These are phyloP conservation scores for Scorias spongiosa DNA, from an alignment of 2,329 filamentous ascomycete species.

Conservation along the genomic window DNA sequence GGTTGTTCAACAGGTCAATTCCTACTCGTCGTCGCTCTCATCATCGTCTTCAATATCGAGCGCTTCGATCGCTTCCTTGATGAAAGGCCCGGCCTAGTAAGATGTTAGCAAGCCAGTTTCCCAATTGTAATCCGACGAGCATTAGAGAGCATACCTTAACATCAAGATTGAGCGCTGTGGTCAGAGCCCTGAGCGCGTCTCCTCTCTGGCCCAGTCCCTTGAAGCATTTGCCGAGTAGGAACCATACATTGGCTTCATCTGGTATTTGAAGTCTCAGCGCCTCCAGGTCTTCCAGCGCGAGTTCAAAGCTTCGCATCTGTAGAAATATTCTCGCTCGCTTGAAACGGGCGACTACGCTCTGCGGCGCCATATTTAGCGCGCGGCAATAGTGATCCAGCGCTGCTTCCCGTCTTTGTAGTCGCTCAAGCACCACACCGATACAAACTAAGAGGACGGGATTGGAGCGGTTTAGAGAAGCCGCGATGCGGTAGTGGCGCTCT, in stretches of 20 bases:
- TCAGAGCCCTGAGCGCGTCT: slow-evolving; percentile 82
- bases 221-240: slow-evolving; percentile 67
- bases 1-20: not conserved
- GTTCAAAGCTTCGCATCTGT: slow-evolving; percentile 51
- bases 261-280: slow-evolving; percentile 83
- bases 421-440: slow-evolving; percentile 75
- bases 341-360: slow-evolving; percentile 71
- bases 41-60: slow-evolving; percentile 63
- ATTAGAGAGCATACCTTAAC: slow-evolving; percentile 57
- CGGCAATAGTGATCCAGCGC: slow-evolving; percentile 70
- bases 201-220: slow-evolving; percentile 45
- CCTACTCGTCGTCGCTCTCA: slow-evolving; percentile 37
- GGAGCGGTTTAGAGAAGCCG: slow-evolving; percentile 78
- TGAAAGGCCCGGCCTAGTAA: slow-evolving; percentile 67
- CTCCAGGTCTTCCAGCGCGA: slow-evolving; percentile 68
- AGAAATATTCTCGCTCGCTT: slow-evolving; percentile 83
- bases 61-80: slow-evolving; percentile 92
- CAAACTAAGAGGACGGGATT: slow-evolving; percentile 87
- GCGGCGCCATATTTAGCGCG: slow-evolving; percentile 68
- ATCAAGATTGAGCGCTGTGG: slow-evolving; percentile 85
- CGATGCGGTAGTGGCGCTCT: slow-evolving; percentile 78
- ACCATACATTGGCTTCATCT: slow-evolving; percentile 92
- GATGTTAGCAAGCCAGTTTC: slow-evolving; percentile 4
- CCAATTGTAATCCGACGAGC: slow-evolving; percentile 54
- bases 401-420: slow-evolving; percentile 64